Base-by-base conservation (phyloP, 1,284 basidiomycete genomes). In the Filobasidium uniguttulatum region DNA sequence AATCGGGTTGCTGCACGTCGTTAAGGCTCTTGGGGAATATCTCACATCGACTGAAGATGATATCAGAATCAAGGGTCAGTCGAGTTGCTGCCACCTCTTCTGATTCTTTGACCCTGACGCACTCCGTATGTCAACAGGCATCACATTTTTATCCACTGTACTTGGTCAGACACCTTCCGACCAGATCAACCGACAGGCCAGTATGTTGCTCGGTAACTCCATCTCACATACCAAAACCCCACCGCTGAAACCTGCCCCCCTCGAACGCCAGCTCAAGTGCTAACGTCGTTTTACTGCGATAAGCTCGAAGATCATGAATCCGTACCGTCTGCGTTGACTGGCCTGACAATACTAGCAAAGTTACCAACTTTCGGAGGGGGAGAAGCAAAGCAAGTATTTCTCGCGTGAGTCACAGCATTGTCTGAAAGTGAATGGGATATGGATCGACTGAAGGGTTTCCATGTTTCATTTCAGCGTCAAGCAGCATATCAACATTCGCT, bases 231-330 rank as follows among this genome's bases (percentile, higher is more conserved):
- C 31, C 10, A 9, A 33, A 10, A n/a, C n/a, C n/a, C n/a, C n/a
- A n/a, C n/a, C n/a, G 31, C 31, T 33, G 9, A 9, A n/a, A 33
- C 31, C 31, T n/a, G 9, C 31, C 9, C 31, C 10, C n/a, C 31
- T n/a, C 31, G 31, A 33, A 33, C 31, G 19, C 8, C 55, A 91
- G 89, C 82, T 48, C 79, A 80, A 54, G 87, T 90, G 4, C 74
- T 98, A 47, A 77, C 80, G 0, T 71, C 74, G 3, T 98, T 97
- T 72, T 93, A 83, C 63, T 76, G 79, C 56, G 81, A 80, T 49
- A 96, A 94, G 68, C 71, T 96, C 36, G 82, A 88, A 54, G 85
- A 94, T 62, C 76, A 79, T 15, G 83, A 87, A 59, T 81, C 85
- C 1, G 74, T 88, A 46, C 78, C 85, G 3, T 82, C 83, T 3